Base-by-base conservation (phyloP, 129 eudicot species). In the Tagetes erecta region DNA sequence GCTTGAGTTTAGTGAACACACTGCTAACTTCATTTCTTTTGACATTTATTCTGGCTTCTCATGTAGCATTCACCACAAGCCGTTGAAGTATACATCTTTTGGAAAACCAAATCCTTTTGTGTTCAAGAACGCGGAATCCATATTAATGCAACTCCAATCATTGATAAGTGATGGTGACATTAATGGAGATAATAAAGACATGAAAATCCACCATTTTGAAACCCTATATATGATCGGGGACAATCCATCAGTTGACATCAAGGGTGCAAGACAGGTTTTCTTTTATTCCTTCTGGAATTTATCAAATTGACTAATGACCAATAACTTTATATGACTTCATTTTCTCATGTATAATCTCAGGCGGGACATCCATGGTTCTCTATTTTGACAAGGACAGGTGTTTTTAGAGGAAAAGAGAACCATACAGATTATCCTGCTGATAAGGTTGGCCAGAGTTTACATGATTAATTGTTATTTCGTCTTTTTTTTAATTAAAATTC, bases 331-430 rank as follows among this genome's bases (percentile, higher is more conserved):
- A 7, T 50, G 41, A 68, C 36, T 60, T 59, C 9, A 60, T 41
- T 60, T 59, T 57, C 20, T 8, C 42, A 2, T 57, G 58, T 38
- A 70, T 33, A 39, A 70, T 75, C 36, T 64, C 87, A 92, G 98
- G 95, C 96, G 0, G 98, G 98, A 51, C 78, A 76, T 76, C 96
- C 96, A 10, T 92, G 98, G 98, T 84, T 85, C 72, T 87, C 96
- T 50, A 92, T 92, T 63, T 83, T 92, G 83, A 89, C 96, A 35
- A 85, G 96, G 70, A 81, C 98, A 8, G 98, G 95, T 35, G 95
- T 92, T 58, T 89, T 92, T 71, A 80, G 78, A 82, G 97, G 86
- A 68, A 82, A 83, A 68, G 84, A 67, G 68, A 92, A 89, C 73
- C 91, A 89, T 79, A 68, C 60, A 11, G 82, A 75, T 9, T 79